These are phyloP conservation scores for Xylariaceae sp. DNA, from an alignment of 2,329 filamentous ascomycete species.

Conservation along the genomic window DNA sequence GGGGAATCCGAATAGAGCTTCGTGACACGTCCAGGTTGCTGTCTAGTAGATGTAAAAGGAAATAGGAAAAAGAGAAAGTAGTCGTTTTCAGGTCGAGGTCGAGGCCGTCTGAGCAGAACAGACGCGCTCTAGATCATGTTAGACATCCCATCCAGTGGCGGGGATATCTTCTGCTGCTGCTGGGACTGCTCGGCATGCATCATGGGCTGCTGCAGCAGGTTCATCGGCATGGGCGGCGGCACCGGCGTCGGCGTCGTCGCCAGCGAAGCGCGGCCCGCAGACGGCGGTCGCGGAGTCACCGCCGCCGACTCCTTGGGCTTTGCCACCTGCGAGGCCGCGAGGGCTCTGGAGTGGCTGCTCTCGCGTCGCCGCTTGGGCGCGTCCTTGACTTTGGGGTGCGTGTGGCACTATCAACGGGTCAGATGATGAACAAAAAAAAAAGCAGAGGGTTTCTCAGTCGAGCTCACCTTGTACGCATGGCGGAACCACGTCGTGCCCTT, in stretches of 20 bases:
- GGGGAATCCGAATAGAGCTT: constrained; percentile 17
- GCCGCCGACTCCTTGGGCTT: constrained; percentile 41
- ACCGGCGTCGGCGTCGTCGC: constrained; percentile 32
- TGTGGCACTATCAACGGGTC: constrained; percentile 49
- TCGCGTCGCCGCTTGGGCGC: constrained; percentile 61
- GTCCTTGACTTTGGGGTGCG: constrained; percentile 64
- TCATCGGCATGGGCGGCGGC: constrained; percentile 18
- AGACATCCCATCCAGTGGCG: constrained; percentile 30
- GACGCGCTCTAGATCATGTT: constrained; percentile 41
- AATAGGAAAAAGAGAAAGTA: constrained; percentile 4
- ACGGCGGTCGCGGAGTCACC: constrained; percentile 37
- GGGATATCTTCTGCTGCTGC: constrained; percentile 27
- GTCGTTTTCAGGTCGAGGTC: background rate
- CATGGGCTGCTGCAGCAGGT: constrained; percentile 18
- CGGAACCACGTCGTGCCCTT: constrained; percentile 90
- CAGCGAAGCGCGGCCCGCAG: constrained; percentile 24
- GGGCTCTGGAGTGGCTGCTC: constrained; percentile 42
- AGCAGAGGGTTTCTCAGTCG: background rate
- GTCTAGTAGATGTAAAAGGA: constrained; percentile 15
- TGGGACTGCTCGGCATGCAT: constrained; percentile 21
- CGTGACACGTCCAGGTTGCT: constrained; percentile 18
- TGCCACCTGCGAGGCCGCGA: constrained; percentile 34
- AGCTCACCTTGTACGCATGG: constrained; percentile 72
- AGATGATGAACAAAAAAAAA: constrained; percentile 10
- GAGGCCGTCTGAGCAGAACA: background rate